Conservation (phyloP, 306 rosid genomes). For the Senna tora region DNA sequence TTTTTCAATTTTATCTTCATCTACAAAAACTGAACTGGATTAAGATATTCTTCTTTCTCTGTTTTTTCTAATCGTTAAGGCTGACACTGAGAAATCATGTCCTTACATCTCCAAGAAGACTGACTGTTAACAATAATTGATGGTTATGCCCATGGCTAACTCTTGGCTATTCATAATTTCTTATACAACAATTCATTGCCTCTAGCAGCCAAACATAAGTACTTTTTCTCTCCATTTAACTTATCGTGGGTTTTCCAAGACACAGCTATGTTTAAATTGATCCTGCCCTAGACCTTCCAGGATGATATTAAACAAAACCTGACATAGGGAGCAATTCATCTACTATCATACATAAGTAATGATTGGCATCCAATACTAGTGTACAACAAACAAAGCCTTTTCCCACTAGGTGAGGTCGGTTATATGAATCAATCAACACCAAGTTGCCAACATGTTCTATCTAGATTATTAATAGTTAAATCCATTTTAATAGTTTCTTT, state of each 20-base stretch:
- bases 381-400: too few relatives aligned
- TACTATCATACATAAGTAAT: constrained; percentile 22
- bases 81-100: neutral
- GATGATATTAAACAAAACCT: constrained; percentile 13
- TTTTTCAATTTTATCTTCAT: too few relatives aligned
- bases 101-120: neutral
- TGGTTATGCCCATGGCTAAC: neutral
- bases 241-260: neutral
- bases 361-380: constrained; percentile 6
- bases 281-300: constrained; percentile 15
- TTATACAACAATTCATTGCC: neutral
- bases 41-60: neutral
- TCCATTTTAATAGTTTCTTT: too few relatives aligned
- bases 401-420: too few relatives aligned
- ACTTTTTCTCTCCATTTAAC: too few relatives aligned
- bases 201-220: neutral
- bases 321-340: constrained; percentile 21
- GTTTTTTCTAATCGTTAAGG: neutral
- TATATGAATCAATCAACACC: too few relatives aligned
- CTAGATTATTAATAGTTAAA: too few relatives aligned
- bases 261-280: neutral
- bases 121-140: neutral
- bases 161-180: neutral
- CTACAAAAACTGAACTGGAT: neutral
- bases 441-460: too few relatives aligned